Evolutionary conservation across 2,329 filamentous ascomycete species (phyloP).

Genomic region (Penicillium rolfsii): DNA sequence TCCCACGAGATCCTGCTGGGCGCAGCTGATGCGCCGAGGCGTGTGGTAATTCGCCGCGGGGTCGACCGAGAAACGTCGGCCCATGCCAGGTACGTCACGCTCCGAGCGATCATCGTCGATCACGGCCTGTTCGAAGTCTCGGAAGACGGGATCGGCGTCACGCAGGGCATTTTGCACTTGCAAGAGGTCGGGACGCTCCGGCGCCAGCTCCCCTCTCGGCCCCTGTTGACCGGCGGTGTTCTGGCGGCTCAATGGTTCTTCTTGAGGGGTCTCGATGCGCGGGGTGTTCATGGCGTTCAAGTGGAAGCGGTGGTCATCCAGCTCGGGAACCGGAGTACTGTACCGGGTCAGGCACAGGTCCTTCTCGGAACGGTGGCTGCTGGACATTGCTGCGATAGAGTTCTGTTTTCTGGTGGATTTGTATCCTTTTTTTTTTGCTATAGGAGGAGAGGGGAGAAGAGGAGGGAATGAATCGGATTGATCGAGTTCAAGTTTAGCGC

Average conservation of each 20-base stretch:
- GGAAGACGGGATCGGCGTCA: slow-evolving; percentile 56
- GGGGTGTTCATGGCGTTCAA: slow-evolving; percentile 46
- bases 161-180: slow-evolving; percentile 52
- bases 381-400: slow-evolving; percentile 46
- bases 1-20: slow-evolving; percentile 44
- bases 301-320: slow-evolving; percentile 79
- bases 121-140: slow-evolving; percentile 87
- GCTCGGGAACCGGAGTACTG: slow-evolving; percentile 66
- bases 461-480: not conserved
- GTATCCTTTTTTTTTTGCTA: not conserved
- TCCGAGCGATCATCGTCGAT: slow-evolving; percentile 68
- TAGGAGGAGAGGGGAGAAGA: not conserved
- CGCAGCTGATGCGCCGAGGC: slow-evolving; percentile 40
- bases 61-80: slow-evolving; percentile 48
- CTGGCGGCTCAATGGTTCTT: slow-evolving; percentile 31
- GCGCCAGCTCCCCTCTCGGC: slow-evolving; percentile 49
- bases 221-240: slow-evolving; percentile 52
- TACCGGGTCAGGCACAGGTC: slow-evolving; percentile 61
- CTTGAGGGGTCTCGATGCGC: slow-evolving; percentile 35
- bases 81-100: slow-evolving; percentile 40
- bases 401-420: not conserved
- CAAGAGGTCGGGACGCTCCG: slow-evolving; percentile 53
- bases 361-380: slow-evolving; percentile 67
- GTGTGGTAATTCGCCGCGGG: slow-evolving; percentile 41
- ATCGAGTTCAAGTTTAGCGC: slow-evolving; percentile 12